A percentile compares a stretch with the other conserved stretches of the same genome.
Evolutionary conservation across 2,329 filamentous ascomycete species (phyloP).

Genomic region (Diaporthe destruens): DNA sequence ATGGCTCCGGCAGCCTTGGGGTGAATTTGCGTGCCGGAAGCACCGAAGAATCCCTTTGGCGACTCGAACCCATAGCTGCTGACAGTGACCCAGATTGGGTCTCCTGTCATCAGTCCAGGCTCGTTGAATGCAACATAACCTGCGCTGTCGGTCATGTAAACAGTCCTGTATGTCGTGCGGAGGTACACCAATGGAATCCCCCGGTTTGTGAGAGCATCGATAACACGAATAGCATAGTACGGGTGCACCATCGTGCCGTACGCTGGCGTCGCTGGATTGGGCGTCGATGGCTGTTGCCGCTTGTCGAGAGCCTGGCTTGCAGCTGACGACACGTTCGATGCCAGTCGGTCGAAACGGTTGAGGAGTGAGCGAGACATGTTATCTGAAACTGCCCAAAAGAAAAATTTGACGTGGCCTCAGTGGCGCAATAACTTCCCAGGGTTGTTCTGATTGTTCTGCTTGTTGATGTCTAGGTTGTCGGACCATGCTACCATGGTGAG

Average conservation of each 20-base stretch:
- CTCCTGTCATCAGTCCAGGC: conserved; percentile 39
- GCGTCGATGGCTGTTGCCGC: neutral
- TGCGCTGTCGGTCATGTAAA: conserved; percentile 41
- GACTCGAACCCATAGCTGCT: conserved; percentile 42
- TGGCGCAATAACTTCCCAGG: neutral
- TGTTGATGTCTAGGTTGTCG: neutral
- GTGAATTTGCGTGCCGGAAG: conserved; percentile 35
- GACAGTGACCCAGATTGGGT: conserved; percentile 39
- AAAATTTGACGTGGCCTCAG: neutral
- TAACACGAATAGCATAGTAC: conserved; percentile 37
- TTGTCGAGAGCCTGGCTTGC: conserved; percentile 20
- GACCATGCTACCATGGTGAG: neutral
- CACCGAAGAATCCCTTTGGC: conserved; percentile 36
- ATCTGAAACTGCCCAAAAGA: no score
- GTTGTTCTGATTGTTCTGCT: neutral
- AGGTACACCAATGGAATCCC: conserved; percentile 39
- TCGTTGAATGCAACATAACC: conserved; percentile 42
- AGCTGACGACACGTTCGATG: conserved; percentile 35
- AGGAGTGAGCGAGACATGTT: conserved; percentile 35
- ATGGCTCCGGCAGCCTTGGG: conserved; percentile 21
- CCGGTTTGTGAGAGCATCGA: conserved; percentile 34
- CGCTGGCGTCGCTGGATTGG: neutral
- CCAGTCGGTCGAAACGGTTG: conserved; percentile 34
- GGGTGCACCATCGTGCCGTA: conserved; percentile 16
- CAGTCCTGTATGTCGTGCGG: conserved; percentile 37